Percentiles rank a stretch among this genome's conserved stretches.
phyloP scores from a whole-genome alignment of 1,139 yeast genomes.

The Blastobotrys aristatus region DNA sequence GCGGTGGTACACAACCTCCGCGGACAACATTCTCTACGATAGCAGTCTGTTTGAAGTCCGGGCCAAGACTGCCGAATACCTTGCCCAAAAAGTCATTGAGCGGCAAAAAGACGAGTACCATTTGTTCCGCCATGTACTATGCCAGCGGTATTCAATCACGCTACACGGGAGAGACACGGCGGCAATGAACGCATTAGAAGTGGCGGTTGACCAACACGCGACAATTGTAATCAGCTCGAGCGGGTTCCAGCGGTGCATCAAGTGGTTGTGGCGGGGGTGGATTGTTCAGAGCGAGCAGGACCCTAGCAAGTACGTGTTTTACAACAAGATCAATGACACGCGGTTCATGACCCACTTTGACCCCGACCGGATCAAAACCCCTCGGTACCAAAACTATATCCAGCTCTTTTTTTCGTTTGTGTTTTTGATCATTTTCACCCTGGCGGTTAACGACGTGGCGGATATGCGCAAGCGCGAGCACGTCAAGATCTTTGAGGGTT shows the following conservation, averaged over 20 bases:
- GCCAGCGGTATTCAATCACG: constrained; percentile 67
- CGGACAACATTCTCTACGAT: constrained; percentile 59
- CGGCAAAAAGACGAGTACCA: constrained; percentile 51
- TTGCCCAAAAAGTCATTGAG: constrained; percentile 70
- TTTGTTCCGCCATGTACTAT: constrained; percentile 68
- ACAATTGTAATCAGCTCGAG: constrained; percentile 70
- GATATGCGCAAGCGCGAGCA: constrained; percentile 18
- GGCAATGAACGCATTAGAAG: constrained; percentile 69
- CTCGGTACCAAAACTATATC: constrained; percentile 69
- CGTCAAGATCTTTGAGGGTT: constrained; percentile 40
- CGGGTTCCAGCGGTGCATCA: constrained; percentile 81
- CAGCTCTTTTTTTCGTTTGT: constrained; percentile 66
- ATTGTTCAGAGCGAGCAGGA: constrained; percentile 57
- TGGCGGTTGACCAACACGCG: constrained; percentile 83
- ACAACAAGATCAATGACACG: constrained; percentile 54
- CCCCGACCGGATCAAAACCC: constrained; percentile 80
- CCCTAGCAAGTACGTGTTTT: constrained; percentile 46
- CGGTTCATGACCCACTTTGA: constrained; percentile 63
- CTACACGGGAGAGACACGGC: constrained; percentile 56
- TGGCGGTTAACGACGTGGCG: constrained; percentile 49
- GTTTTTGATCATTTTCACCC: constrained; percentile 57
- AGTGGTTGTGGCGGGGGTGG: constrained; percentile 95
- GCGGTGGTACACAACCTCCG: constrained; percentile 67
- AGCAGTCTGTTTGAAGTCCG: constrained; percentile 58
- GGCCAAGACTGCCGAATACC: constrained; percentile 62